Percentiles rank a stretch among this genome's conserved stretches.
Evolutionary conservation across 108 stramenopile species (phyloP).

Genomic region (Epipyxis sp.): DNA sequence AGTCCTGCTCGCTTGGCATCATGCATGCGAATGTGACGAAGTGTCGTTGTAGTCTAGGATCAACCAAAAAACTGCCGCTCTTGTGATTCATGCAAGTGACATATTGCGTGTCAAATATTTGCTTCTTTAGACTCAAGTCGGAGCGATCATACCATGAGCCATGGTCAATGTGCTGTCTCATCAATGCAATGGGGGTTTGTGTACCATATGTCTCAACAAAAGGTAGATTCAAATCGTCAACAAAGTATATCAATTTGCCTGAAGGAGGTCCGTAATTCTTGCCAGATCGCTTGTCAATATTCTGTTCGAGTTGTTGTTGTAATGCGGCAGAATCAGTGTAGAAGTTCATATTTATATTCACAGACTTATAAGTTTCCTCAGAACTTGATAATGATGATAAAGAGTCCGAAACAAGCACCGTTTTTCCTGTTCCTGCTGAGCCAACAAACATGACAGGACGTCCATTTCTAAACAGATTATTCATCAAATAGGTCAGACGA

Average conservation of each 20-base stretch:
- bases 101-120: constrained; percentile 42
- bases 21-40: constrained; percentile 39
- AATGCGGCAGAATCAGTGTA: constrained; percentile 48
- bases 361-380: not conserved
- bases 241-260: constrained; percentile 40
- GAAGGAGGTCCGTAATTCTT: constrained; percentile 50
- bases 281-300: constrained; percentile 52
- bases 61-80: constrained; percentile 41
- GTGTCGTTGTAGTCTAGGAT: constrained; percentile 50
- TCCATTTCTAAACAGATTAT: constrained; percentile 6
- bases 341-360: constrained; percentile 55
- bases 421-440: constrained; percentile 54
- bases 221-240: constrained; percentile 56
- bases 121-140: constrained; percentile 44
- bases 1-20: constrained; percentile 38
- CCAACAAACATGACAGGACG: constrained; percentile 48
- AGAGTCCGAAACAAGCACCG: constrained; percentile 42
- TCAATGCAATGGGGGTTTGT: constrained; percentile 49
- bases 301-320: constrained; percentile 50
- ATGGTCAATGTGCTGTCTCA: constrained; percentile 47
- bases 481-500: constrained; percentile 34
- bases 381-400: constrained; percentile 24
- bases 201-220: constrained; percentile 54
- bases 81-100: constrained; percentile 49
- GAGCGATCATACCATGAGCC: constrained; percentile 47